Evolutionary conservation across 176 grass and related monocot species (phyloP).

Genomic region (Carex myosuroides): DNA sequence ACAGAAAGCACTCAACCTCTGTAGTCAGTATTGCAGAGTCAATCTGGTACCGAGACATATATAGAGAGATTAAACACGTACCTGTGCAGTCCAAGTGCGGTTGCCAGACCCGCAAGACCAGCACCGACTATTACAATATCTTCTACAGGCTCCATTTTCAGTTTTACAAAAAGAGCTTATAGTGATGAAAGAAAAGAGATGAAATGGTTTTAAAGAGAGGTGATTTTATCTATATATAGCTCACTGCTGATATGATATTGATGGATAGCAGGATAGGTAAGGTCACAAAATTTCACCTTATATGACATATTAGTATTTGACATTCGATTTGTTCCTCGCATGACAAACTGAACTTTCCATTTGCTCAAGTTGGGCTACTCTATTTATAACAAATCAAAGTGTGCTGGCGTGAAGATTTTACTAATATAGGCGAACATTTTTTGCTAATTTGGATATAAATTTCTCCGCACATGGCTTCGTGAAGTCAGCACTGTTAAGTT

Average conservation of each 20-base stretch:
- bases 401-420: neutral
- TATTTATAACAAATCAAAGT: neutral
- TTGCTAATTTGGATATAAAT: neutral
- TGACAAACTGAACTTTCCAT: neutral
- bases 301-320: neutral
- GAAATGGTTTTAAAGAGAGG: neutral
- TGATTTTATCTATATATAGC: neutral
- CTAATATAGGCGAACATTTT: neutral
- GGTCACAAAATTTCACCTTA: neutral
- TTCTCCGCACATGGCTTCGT: neutral
- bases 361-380: constrained; percentile 1
- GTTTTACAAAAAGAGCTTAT: neutral
- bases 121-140: constrained; percentile 59
- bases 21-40: neutral
- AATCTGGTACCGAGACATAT: neutral
- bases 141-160: constrained; percentile 19
- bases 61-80: constrained; percentile 17
- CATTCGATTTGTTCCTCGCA: neutral
- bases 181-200: constrained; percentile 1
- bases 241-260: neutral
- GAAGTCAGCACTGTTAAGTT: neutral
- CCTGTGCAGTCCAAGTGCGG: constrained; percentile 56
- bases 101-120: constrained; percentile 52
- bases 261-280: neutral
- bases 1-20: neutral